phyloP scores from a whole-genome alignment of 1,284 basidiomycete genomes.

The Grifola frondosa region DNA sequence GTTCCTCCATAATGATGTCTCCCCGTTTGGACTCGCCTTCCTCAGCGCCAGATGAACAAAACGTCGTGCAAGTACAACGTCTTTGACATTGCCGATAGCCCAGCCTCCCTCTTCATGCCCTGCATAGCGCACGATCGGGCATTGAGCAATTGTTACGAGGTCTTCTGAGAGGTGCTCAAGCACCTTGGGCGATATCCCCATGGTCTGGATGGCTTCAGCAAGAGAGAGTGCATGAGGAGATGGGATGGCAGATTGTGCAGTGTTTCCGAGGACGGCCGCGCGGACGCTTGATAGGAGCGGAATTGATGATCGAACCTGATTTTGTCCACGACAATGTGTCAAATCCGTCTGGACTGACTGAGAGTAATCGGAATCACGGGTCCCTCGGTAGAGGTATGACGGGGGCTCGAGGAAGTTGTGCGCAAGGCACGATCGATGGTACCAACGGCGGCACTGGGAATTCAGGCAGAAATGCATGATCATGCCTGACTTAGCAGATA shows the following conservation, averaged over 20 bases:
- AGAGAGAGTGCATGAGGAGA: no score
- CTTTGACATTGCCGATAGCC: constrained; percentile 26
- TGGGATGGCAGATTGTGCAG: no score
- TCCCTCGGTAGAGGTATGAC: no score
- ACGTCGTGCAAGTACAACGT: constrained; percentile 29
- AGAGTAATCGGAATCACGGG: constrained; percentile 21
- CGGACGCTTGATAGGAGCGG: no score
- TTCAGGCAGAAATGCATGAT: constrained; percentile 30
- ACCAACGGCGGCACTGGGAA: constrained; percentile 24
- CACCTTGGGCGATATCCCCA: no score
- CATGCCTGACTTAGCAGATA: no score
- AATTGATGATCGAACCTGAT: no score
- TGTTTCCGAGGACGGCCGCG: no score
- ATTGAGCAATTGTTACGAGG: constrained; percentile 22
- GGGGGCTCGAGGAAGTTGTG: constrained; percentile 3
- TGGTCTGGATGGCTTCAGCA: neutral
- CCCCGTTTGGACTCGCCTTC: no score
- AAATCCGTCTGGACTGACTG: constrained; percentile 19
- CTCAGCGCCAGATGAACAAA: no score
- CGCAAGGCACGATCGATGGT: constrained; percentile 23
- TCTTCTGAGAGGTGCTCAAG: constrained; percentile 18
- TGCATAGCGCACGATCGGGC: constrained; percentile 24
- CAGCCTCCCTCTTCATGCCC: constrained; percentile 13
- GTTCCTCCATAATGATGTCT: no score
- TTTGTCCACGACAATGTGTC: constrained; percentile 8